These are phyloP conservation scores for Gorgonomyces haynaldii DNA, from an alignment of 192 early-diverging fungal species.

Conservation along the genomic window DNA sequence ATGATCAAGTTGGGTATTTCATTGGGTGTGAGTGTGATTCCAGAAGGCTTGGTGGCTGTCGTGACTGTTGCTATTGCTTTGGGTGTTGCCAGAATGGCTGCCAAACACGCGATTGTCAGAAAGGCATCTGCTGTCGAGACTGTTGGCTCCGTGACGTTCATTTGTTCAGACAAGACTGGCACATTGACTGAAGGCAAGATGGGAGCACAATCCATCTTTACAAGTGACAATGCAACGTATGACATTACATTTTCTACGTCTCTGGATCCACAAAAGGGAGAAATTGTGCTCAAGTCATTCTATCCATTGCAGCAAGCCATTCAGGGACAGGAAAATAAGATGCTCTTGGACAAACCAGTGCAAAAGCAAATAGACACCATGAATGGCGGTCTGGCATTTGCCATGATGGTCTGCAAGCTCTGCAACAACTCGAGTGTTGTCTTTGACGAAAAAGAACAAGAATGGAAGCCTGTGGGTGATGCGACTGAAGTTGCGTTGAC, in stretches of 20 bases:
- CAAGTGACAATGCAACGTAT: constrained; percentile 58
- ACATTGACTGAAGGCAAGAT: constrained; percentile 98
- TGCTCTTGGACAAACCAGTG: constrained; percentile 15
- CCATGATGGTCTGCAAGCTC: constrained; percentile 63
- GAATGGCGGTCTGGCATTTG: constrained; percentile 40
- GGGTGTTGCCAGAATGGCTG: constrained; percentile 90
- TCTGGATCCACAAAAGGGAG: constrained; percentile 27
- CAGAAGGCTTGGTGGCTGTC: constrained; percentile 96
- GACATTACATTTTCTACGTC: constrained; percentile 47
- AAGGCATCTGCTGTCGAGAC: constrained; percentile 92
- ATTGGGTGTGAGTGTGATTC: constrained; percentile 92
- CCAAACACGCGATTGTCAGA: constrained; percentile 75
- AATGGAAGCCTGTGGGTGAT: constrained; percentile 74
- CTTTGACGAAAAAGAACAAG: constrained; percentile 33
- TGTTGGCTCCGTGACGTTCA: constrained; percentile 85
- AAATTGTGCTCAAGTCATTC: constrained; percentile 5
- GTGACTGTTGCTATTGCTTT: constrained; percentile 94
- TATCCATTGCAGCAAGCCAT: constrained; percentile 13
- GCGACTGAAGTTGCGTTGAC: constrained; percentile 92
- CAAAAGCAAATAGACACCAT: constrained; percentile 26
- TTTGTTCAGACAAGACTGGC: constrained; percentile 95
- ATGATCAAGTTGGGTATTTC: constrained; percentile 79
- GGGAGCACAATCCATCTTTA: constrained; percentile 80
- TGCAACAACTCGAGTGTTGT: constrained; percentile 80
- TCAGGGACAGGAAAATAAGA: neutral